Conservation (phyloP, 768 basidiomycete species). For the Galerina marginata region DNA sequence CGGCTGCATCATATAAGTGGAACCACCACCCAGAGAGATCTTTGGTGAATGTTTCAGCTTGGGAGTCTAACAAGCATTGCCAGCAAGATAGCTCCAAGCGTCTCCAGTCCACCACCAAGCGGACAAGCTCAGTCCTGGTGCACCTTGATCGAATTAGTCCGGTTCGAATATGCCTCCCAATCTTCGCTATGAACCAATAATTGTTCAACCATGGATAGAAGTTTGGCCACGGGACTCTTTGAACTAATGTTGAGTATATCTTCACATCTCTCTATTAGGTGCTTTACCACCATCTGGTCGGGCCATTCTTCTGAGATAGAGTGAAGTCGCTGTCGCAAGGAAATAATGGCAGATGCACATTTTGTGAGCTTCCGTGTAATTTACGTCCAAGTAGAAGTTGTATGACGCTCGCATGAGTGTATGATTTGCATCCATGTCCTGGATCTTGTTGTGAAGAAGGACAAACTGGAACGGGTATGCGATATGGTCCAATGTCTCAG, state of each 20-base stretch:
- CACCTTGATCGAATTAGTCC: constrained; percentile 77
- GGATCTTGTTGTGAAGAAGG: constrained; percentile 45
- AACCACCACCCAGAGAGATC: constrained; percentile 82
- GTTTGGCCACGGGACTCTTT: constrained; percentile 77
- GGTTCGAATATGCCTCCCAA: constrained; percentile 96
- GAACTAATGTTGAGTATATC: constrained; percentile 64
- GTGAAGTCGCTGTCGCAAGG: constrained; percentile 58
- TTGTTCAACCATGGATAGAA: constrained; percentile 84
- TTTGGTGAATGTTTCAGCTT: constrained; percentile 60
- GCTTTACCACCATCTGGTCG: constrained; percentile 95
- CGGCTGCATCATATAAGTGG: constrained; percentile 78
- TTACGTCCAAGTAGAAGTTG: constrained; percentile 85
- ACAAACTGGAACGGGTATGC: constrained; percentile 58
- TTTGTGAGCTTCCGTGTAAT: constrained; percentile 73
- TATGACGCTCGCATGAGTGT: constrained; percentile 36
- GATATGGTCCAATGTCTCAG: constrained; percentile 52
- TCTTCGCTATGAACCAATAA: constrained; percentile 88
- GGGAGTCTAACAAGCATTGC: constrained; percentile 77
- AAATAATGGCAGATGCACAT: constrained; percentile 53
- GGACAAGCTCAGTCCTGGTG: constrained; percentile 70
- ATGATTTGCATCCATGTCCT: constrained; percentile 15
- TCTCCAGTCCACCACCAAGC: constrained; percentile 88
- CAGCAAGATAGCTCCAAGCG: constrained; percentile 89
- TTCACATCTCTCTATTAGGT: constrained; percentile 76
- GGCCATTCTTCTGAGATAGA: constrained; percentile 83